A percentile compares a stretch with the other conserved stretches of the same genome.
These are phyloP conservation scores for Penicillium coffeae DNA, from an alignment of 495 filamentous ascomycete species.

Conservation along the genomic window DNA sequence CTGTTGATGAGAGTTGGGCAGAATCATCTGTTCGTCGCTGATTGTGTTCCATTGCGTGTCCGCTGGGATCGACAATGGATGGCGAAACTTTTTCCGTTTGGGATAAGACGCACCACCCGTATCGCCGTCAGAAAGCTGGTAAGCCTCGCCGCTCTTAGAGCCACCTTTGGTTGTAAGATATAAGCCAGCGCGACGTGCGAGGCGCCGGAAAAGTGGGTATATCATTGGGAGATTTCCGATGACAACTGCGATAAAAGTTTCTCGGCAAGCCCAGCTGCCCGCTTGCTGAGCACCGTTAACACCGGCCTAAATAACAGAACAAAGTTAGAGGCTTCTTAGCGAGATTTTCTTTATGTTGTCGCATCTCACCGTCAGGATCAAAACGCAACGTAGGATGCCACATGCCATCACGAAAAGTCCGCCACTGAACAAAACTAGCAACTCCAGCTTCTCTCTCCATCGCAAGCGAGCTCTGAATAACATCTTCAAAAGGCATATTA, in stretches of 20 bases:
- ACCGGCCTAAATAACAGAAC: conserved; percentile 26
- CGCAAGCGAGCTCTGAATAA: conserved; percentile 51
- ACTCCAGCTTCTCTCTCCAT: conserved; percentile 47
- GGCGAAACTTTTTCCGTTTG: conserved; percentile 32
- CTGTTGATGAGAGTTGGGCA: conserved; percentile 25
- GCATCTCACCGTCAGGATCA: conserved; percentile 48
- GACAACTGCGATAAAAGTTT: conserved; percentile 59
- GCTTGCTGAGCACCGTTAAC: conserved; percentile 50
- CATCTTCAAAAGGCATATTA: conserved; percentile 35
- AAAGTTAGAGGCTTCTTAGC: neutral
- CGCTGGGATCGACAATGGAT: conserved; percentile 36
- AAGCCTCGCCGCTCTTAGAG: conserved; percentile 19
- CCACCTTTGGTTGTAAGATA: conserved; percentile 22
- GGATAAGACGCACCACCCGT: conserved; percentile 11
- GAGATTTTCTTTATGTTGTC: neutral
- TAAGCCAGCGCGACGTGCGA: conserved; percentile 28
- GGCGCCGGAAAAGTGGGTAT: conserved; percentile 47
- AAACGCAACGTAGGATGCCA: conserved; percentile 55
- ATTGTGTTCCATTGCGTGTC: conserved; percentile 37
- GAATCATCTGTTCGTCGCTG: conserved; percentile 40
- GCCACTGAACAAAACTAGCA: conserved; percentile 56
- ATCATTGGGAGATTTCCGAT: conserved; percentile 61
- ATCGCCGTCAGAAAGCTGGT: conserved; percentile 28
- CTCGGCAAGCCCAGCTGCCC: conserved; percentile 60
- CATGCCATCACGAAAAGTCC: conserved; percentile 57